A percentile compares a stretch with the other conserved stretches of the same genome.
These are phyloP conservation scores for Solanum pinnatisectum DNA, from an alignment of 257 asterid genomes.

Conservation along the genomic window DNA sequence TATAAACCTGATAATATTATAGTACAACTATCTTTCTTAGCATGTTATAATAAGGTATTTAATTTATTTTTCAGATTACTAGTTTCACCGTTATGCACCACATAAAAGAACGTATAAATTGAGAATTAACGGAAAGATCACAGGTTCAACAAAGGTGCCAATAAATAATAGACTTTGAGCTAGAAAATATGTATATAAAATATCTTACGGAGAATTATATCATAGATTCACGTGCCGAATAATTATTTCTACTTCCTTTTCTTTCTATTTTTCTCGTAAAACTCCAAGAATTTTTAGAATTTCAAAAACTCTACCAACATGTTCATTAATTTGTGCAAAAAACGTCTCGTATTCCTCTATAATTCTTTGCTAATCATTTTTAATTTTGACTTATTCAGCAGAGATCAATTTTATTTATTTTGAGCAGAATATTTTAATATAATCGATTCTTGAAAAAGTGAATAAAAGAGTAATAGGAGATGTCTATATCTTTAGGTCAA, in stretches of 20 bases:
- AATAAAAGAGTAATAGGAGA: neutral
- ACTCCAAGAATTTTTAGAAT: neutral
- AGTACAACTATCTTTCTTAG: neutral
- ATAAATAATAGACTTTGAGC: neutral
- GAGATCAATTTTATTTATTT: neutral
- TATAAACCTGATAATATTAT: neutral
- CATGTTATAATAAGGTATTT: neutral
- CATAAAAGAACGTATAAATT: neutral
- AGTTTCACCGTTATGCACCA: neutral
- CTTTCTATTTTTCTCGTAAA: neutral
- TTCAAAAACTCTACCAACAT: neutral
- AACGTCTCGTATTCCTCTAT: slow-evolving; percentile 13
- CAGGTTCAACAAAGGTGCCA: neutral
- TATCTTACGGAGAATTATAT: neutral
- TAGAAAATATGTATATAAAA: neutral
- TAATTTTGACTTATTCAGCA: slow-evolving; percentile 16
- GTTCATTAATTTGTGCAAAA: neutral
- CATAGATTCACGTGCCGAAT: neutral
- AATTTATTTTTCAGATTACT: neutral
- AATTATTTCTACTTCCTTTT: neutral
- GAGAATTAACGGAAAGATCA: neutral
- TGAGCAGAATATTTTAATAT: neutral
- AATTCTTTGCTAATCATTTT: slow-evolving; percentile 34
- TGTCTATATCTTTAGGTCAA: slow-evolving; percentile 41
- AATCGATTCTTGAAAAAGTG: neutral